Conservation (phyloP, 2,329 filamentous ascomycete species). For the Cladosporium sp. region DNA sequence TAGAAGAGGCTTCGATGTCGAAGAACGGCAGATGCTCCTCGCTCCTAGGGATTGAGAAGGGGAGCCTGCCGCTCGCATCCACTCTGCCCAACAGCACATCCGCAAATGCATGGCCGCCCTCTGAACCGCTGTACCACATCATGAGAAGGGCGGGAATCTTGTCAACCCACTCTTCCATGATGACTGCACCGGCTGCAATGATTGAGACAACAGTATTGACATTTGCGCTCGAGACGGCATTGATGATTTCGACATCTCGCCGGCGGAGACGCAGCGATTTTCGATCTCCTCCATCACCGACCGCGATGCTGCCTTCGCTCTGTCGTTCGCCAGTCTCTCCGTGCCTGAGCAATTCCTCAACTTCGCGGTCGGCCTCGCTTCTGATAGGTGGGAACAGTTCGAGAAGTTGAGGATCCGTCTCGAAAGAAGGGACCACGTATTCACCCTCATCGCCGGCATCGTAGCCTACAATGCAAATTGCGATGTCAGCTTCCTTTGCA, state of each 20-base stretch:
- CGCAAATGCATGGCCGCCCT: constrained; percentile 17
- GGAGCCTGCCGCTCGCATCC: constrained; percentile 16
- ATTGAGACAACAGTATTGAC: constrained; percentile 9
- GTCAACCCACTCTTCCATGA: constrained; percentile 16
- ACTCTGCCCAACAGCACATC: constrained; percentile 16
- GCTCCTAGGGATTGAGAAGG: constrained; percentile 18
- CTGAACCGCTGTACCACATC: constrained; percentile 17
- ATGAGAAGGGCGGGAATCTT: constrained; percentile 12
- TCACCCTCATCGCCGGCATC: constrained; percentile 13
- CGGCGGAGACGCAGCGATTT: constrained; percentile 7
- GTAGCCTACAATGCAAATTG: constrained; percentile 14
- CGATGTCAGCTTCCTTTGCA: constrained; percentile 10
- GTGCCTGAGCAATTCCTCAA: neutral
- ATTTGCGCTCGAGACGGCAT: constrained; percentile 8
- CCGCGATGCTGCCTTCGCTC: neutral
- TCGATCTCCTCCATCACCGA: constrained; percentile 17
- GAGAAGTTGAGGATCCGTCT: constrained; percentile 7
- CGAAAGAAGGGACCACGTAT: constrained; percentile 15
- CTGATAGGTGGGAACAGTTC: constrained; percentile 12
- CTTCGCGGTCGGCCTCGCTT: constrained; percentile 4
- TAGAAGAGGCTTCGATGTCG: constrained; percentile 19
- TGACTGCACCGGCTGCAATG: constrained; percentile 14
- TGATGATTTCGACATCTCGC: constrained; percentile 14
- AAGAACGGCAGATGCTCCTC: constrained; percentile 24
- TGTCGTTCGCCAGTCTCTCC: neutral